phyloP scores from a whole-genome alignment of 495 filamentous ascomycete species.

The Penicillium manginii region DNA sequence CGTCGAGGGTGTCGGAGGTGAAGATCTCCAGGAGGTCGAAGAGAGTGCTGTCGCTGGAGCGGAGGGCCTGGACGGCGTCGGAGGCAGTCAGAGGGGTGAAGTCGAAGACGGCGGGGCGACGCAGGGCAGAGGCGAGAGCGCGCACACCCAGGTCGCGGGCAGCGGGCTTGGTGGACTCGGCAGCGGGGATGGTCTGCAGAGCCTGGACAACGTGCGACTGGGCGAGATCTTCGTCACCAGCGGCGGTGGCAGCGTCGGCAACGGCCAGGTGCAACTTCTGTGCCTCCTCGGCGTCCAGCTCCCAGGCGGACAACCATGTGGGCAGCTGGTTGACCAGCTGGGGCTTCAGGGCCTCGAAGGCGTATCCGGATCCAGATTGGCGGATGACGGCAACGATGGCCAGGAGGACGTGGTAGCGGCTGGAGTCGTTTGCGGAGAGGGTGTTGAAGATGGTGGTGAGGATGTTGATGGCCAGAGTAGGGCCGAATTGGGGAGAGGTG shows the following conservation, averaged over 20 bases:
- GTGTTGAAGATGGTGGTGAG: constrained; percentile 98
- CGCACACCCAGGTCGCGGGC: constrained; percentile 82
- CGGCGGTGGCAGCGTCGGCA: constrained; percentile 75
- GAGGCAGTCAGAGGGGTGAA: constrained; percentile 91
- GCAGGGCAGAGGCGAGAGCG: constrained; percentile 80
- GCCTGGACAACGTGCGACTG: constrained; percentile 84
- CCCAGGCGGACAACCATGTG: constrained; percentile 82
- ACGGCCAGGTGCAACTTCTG: constrained; percentile 80
- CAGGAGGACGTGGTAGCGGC: constrained; percentile 86
- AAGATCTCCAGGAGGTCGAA: constrained; percentile 95
- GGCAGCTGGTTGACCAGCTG: constrained; percentile 77
- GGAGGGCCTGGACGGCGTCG: constrained; percentile 83
- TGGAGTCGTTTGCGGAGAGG: constrained; percentile 69
- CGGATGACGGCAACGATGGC: constrained; percentile 81
- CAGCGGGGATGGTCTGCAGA: constrained; percentile 79
- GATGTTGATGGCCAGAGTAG: constrained; percentile 80
- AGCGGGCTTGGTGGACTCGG: constrained; percentile 66
- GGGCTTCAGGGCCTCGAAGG: constrained; percentile 79
- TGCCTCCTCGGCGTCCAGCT: constrained; percentile 75
- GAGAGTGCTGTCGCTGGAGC: constrained; percentile 76
- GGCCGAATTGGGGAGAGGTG: constrained; percentile 81
- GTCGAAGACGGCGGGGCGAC: constrained; percentile 78
- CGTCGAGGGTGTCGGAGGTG: constrained; percentile 86
- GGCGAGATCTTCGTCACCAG: constrained; percentile 74
- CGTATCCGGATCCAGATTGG: constrained; percentile 62